These are phyloP conservation scores for Cercospora brassicicola DNA, from an alignment of 2,329 filamentous ascomycete genomes.

Conservation along the genomic window DNA sequence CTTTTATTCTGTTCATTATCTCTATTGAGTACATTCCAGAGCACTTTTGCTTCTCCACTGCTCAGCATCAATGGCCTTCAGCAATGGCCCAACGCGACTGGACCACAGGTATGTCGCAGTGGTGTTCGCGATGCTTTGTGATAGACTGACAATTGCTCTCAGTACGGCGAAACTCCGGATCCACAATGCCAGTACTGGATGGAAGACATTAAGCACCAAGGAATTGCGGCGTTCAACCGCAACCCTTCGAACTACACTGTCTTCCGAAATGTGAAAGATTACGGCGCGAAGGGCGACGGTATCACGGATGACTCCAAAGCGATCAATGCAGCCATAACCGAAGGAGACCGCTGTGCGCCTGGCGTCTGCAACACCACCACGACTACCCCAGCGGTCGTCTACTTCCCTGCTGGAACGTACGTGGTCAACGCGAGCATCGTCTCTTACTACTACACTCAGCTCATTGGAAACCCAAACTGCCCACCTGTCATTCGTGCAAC, in stretches of 20 bases:
- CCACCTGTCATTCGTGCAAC: neutral
- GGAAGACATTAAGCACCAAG: slow-evolving; percentile 51
- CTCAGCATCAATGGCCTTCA: neutral
- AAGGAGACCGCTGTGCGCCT: neutral
- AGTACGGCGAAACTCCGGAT: neutral
- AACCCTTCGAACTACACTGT: neutral
- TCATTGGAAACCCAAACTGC: neutral
- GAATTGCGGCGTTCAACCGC: slow-evolving; percentile 50
- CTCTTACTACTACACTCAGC: neutral
- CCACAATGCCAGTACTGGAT: slow-evolving; percentile 40
- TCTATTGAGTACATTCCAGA: neutral
- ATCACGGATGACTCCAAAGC: neutral
- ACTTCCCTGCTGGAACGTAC: neutral
- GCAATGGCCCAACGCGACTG: neutral
- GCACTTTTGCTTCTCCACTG: neutral
- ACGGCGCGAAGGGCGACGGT: neutral
- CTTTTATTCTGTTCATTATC: neutral
- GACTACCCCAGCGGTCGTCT: neutral
- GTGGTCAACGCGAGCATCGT: neutral
- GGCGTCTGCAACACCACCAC: neutral
- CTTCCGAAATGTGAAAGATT: neutral
- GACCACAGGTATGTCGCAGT: neutral
- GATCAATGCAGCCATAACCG: neutral
- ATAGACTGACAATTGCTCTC: neutral
- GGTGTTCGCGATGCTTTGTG: neutral